These are phyloP conservation scores for Carnegiea gigantea DNA, from an alignment of 179 eudicot genomes.

Conservation along the genomic window DNA sequence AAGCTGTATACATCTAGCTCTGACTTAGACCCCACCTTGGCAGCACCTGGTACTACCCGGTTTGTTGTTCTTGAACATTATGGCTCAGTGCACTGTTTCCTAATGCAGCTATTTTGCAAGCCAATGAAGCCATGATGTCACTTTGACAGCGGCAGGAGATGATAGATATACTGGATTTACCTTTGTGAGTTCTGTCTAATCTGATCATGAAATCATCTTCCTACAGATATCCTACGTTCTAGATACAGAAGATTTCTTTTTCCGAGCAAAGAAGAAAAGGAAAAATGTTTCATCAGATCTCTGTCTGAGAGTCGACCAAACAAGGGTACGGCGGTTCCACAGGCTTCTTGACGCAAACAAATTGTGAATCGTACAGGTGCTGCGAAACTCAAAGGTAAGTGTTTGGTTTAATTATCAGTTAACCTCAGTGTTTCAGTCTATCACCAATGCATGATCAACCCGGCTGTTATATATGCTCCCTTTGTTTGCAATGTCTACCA, in stretches of 20 bases:
- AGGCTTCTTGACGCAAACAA: slow-evolving; percentile 37
- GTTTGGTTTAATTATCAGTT: neutral
- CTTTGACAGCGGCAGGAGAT: neutral
- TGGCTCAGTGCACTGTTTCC: neutral
- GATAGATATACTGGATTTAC: neutral
- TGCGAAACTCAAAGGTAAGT: slow-evolving; percentile 23
- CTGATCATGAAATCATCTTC: slow-evolving; percentile 21
- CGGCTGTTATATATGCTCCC: no score
- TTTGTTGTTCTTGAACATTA: no score
- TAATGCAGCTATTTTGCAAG: neutral
- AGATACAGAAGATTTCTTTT: slow-evolving; percentile 83
- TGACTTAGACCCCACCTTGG: neutral
- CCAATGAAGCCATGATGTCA: neutral
- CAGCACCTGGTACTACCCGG: neutral
- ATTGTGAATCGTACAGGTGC: slow-evolving; percentile 13
- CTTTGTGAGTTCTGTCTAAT: slow-evolving; percentile 3
- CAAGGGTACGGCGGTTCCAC: slow-evolving; percentile 53
- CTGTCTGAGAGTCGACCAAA: slow-evolving; percentile 27
- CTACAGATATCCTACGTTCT: slow-evolving; percentile 85
- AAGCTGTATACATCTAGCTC: neutral
- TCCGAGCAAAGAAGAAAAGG: slow-evolving; percentile 48
- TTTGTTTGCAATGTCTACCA: no score
- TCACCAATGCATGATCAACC: no score
- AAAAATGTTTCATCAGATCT: slow-evolving; percentile 32
- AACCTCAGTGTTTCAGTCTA: no score